phyloP scores from a whole-genome alignment of 2,329 filamentous ascomycete genomes.

The Hortaea werneckii region DNA sequence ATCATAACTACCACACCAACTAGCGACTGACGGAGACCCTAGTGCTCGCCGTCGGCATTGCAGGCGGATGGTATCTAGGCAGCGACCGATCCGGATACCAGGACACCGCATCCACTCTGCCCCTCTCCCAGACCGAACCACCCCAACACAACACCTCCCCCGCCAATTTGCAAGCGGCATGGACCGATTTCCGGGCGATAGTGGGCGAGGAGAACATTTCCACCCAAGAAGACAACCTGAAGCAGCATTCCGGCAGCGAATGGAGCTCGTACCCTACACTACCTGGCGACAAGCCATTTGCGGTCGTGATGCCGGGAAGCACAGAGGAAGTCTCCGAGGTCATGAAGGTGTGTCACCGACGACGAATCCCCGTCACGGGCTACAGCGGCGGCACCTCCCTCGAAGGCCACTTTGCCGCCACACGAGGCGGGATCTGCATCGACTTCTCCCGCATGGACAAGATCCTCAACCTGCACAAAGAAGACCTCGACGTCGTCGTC shows the following conservation, averaged over 20 bases:
- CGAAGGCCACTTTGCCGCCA: slow-evolving; percentile 81
- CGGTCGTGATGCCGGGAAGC: slow-evolving; percentile 64
- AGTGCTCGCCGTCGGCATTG: slow-evolving; percentile 43
- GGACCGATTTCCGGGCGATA: slow-evolving; percentile 52
- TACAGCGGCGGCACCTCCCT: slow-evolving; percentile 84
- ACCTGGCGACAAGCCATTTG: slow-evolving; percentile 37
- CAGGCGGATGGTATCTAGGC: slow-evolving; percentile 47
- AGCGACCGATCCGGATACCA: slow-evolving; percentile 33
- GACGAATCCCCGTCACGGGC: slow-evolving; percentile 73
- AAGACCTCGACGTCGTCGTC: slow-evolving; percentile 49
- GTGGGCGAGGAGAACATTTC: slow-evolving; percentile 55
- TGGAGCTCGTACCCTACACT: slow-evolving; percentile 47
- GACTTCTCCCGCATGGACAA: slow-evolving; percentile 81
- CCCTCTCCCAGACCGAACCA: slow-evolving; percentile 38
- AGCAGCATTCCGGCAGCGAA: slow-evolving; percentile 50
- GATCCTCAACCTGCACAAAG: slow-evolving; percentile 65
- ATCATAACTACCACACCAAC: too few relatives aligned
- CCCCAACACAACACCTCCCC: slow-evolving; percentile 47
- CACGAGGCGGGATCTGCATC: slow-evolving; percentile 71
- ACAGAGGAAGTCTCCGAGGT: slow-evolving; percentile 79
- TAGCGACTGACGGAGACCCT: too few relatives aligned
- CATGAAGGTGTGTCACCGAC: slow-evolving; percentile 76
- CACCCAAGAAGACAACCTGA: slow-evolving; percentile 43
- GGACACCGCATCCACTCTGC: slow-evolving; percentile 44
- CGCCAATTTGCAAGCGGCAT: slow-evolving; percentile 53